Evolutionary conservation across 2,329 filamentous ascomycete species (phyloP).

Genomic region (Beauveria bassiana): DNA sequence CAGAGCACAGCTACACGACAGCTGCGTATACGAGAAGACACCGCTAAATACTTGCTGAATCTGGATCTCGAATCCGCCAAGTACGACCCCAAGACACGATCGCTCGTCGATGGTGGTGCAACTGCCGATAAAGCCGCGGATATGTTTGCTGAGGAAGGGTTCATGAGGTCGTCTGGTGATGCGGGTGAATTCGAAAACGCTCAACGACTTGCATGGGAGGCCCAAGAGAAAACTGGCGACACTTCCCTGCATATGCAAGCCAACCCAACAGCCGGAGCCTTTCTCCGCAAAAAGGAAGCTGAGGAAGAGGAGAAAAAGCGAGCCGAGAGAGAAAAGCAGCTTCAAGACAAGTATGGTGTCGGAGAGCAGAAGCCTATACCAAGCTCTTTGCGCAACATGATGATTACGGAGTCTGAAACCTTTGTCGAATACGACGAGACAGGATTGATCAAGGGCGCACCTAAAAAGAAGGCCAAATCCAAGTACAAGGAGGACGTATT

Average conservation of each 20-base stretch:
- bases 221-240: conserved; percentile 72
- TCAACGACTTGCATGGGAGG: conserved; percentile 89
- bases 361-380: conserved; percentile 50
- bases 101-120: conserved; percentile 79
- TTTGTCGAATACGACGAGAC: conserved; percentile 94
- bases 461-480: conserved; percentile 68
- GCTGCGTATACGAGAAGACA: conserved; percentile 88
- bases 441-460: conserved; percentile 81
- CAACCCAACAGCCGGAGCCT: conserved; percentile 89
- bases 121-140: conserved; percentile 72
- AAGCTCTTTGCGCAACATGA: conserved; percentile 55
- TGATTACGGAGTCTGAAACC: conserved; percentile 70
- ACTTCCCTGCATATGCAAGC: conserved; percentile 86
- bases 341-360: conserved; percentile 77
- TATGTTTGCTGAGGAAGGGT: conserved; percentile 87
- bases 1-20: conserved; percentile 88
- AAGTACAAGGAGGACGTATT: conserved; percentile 88
- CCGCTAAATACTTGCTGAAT: conserved; percentile 92
- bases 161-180: conserved; percentile 80
- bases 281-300: conserved; percentile 70
- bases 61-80: conserved; percentile 93
- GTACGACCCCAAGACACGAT: conserved; percentile 93
- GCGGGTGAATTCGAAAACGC: conserved; percentile 88
- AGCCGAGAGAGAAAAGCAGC: conserved; percentile 57
- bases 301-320: conserved; percentile 65